These are phyloP conservation scores for Suillus variegatus DNA, from an alignment of 768 basidiomycete genomes.

Conservation along the genomic window DNA sequence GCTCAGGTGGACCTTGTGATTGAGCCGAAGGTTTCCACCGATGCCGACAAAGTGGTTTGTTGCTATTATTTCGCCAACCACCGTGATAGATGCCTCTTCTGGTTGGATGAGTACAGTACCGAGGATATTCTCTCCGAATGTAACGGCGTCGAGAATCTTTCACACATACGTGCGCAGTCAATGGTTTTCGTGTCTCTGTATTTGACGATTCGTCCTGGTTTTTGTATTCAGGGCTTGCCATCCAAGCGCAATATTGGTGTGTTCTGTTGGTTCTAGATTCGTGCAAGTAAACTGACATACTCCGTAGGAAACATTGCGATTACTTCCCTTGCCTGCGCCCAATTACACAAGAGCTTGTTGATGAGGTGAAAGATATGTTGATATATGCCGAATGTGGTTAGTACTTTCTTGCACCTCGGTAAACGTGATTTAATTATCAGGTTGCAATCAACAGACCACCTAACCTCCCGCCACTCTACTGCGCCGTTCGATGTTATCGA, in stretches of 20 bases:
- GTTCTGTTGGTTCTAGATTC: background rate
- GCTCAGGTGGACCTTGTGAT: slow-evolving; percentile 47
- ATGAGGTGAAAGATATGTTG: too few relatives aligned
- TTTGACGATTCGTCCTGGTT: background rate
- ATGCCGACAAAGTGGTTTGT: slow-evolving; percentile 26
- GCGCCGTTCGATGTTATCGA: too few relatives aligned
- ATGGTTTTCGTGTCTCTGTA: background rate
- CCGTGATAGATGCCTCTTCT: slow-evolving; percentile 47
- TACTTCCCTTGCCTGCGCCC: too few relatives aligned
- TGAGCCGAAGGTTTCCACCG: slow-evolving; percentile 32
- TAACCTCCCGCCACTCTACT: too few relatives aligned
- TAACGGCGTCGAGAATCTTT: slow-evolving; percentile 16
- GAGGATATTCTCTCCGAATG: slow-evolving; percentile 30
- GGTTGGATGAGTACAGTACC: slow-evolving; percentile 46
- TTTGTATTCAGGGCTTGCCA: slow-evolving; percentile 29
- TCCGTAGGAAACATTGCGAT: slow-evolving; percentile 42
- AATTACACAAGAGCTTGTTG: too few relatives aligned
- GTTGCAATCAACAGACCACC: too few relatives aligned
- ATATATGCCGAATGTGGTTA: too few relatives aligned
- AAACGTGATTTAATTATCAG: too few relatives aligned
- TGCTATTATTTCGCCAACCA: slow-evolving; percentile 59
- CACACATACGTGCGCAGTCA: slow-evolving; percentile 26
- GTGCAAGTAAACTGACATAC: too few relatives aligned
- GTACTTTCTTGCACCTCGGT: too few relatives aligned
- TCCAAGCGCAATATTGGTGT: slow-evolving; percentile 41